Evolutionary conservation across 805 yeast species (phyloP).

Genomic region (Pichia occidentalis): DNA sequence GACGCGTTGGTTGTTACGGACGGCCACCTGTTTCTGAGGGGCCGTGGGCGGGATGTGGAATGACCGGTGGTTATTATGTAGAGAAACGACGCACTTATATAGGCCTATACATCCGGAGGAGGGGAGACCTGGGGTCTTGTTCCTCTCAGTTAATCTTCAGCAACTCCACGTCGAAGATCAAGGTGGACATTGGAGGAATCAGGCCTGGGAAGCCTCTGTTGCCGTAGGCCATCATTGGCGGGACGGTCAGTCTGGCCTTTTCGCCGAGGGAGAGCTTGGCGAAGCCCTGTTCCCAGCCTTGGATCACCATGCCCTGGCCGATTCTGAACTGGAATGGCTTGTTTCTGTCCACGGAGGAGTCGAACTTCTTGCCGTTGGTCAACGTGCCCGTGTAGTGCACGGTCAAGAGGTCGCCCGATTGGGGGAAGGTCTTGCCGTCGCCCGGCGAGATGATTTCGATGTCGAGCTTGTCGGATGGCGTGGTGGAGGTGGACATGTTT

Average conservation of each 20-base stretch:
- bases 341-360: constrained; percentile 91
- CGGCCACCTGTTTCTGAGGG: constrained; percentile 21
- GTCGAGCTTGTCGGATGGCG: constrained; percentile 24
- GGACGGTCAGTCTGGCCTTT: constrained; percentile 86
- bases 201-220: constrained; percentile 93
- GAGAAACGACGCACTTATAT: background rate
- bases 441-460: constrained; percentile 39
- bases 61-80: no score
- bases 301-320: constrained; percentile 95
- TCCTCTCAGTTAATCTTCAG: constrained; percentile 40
- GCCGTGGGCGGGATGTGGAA: no score
- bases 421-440: constrained; percentile 84
- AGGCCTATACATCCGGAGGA: background rate
- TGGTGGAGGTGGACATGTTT: constrained; percentile 9
- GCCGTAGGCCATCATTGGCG: constrained; percentile 92
- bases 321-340: constrained; percentile 90
- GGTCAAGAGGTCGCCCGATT: constrained; percentile 80
- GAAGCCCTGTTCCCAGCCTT: constrained; percentile 95
- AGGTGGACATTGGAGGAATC: constrained; percentile 94
- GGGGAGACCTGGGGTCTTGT: background rate
- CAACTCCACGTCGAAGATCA: constrained; percentile 79
- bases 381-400: constrained; percentile 95
- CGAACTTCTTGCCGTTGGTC: constrained; percentile 93
- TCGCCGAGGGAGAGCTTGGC: constrained; percentile 91
- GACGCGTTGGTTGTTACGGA: constrained; percentile 24